Evolutionary conservation across 1,139 yeast genomes (phyloP), one percentile per base, ranked within the genome.

Genomic region (Sugiyamaella castrensis): DNA sequence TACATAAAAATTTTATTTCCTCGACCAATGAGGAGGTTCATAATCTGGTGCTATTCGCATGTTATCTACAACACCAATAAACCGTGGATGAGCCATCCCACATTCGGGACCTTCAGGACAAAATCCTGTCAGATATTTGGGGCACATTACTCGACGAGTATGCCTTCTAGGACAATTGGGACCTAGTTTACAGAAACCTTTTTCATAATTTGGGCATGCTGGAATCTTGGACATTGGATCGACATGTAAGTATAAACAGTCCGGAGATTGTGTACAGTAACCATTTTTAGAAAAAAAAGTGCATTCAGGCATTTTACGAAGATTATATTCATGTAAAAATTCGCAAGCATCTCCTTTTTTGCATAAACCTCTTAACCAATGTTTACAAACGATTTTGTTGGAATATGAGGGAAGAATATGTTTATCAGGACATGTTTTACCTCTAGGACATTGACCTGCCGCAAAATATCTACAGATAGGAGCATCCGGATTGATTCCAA

Each of bases 341-440:
- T 94, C 99, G 70, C 98, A 94, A 56, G 87, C 91, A 60, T 91
- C 96, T 48, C 95, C 95, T 72, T 91, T 92, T 71, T 94, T 94
- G 70, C 99, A 94, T 34, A 94, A 77, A 0, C 98, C 98, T 59
- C 98, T 79, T 43, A 94, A 79, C 99, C 99, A 92, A 73, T 92
- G 98, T 75, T 94, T 92, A 67, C 98, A 92, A 13, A 92, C 98
- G 48, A 84, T 82, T 47, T 46, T 91, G 68, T 89, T 88, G 57
- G 80, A 79, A 68, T 84, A 88, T 69, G 83, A 82, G 37, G 94
- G 82, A 19, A 87, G 76, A 1, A 88, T 88, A 70, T 92, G 98
- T 63, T 89, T 87, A 68, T 87, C 83, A 27, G 95, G 94, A 65
- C 98, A 92, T 48, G 78, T 76, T 37, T 76, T 74, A 5, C 97